Base-by-base conservation (phyloP, 2,329 filamentous ascomycete genomes). In the Arachnomyces sp. region DNA sequence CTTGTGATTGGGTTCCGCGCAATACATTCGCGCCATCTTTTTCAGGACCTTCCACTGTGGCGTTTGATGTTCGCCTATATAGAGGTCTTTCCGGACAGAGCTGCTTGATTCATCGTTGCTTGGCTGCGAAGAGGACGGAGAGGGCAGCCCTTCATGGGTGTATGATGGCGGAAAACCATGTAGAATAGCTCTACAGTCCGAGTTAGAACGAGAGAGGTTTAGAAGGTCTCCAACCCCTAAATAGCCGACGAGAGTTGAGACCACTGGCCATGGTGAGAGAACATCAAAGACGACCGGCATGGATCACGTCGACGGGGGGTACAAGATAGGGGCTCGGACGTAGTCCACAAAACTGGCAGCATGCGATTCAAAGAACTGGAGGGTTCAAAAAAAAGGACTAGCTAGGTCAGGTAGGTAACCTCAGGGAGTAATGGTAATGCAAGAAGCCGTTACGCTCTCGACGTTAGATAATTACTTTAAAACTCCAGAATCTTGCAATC, bases 11-110 rank as follows among this genome's bases (percentile, higher is more conserved):
- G 29, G 39, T 16, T 54, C 53, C 2, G 50, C 49, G 42, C 56
- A 59, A 20, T 45, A 40, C 42, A 52, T 52, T 4, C 43, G 43
- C 11, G 52, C 47, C 14, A 34, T 38, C 3, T 35, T 39, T 39
- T 59, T 59, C 25, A 59, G 45, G n/a, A 43, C 42, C 31, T 49
- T 44, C 56, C 56, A 59, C 33, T 55, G 53, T 5, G 40, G n/a
- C 9, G 53, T 59, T 28, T 48, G 47, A 38, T 59, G 56, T 17
- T 43, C 42, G 4, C 56, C 56, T 16, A 59, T 47, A 28, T 51
- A 43, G 18, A 58, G 44, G 34, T 49, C 50, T 13, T 40, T 29
- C 11, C 54, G 49, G 7, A 46, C 34, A 16, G 33, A 30, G 7
- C 32, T n/a, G 3, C 16, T 25, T 8, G 32, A 31, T 1, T 11